phyloP scores from a whole-genome alignment of 176 grass and related monocot genomes.

The Aegilops speltoides region DNA sequence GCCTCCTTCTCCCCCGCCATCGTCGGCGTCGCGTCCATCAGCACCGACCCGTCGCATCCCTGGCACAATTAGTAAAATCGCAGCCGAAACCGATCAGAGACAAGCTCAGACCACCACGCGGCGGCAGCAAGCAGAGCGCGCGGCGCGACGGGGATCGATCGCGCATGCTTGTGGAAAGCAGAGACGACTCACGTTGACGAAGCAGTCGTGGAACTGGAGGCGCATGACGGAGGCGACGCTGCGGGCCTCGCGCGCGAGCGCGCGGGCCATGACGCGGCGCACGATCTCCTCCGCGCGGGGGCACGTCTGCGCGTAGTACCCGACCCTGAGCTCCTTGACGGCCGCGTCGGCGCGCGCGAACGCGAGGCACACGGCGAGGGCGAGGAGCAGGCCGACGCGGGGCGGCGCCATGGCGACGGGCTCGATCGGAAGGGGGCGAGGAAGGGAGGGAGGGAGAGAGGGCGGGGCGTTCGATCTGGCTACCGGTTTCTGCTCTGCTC shows the following conservation, averaged over 20 bases:
- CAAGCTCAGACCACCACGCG: not conserved
- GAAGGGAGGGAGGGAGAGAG: too few relatives aligned
- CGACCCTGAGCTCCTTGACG: slow-evolving; percentile 43
- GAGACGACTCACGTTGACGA: slow-evolving; percentile 69
- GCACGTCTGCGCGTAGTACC: slow-evolving; percentile 87
- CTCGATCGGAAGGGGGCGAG: not conserved
- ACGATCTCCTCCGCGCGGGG: slow-evolving; percentile 73
- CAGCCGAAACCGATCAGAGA: not conserved
- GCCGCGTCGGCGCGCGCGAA: not conserved
- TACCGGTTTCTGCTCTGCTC: not conserved
- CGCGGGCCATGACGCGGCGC: slow-evolving; percentile 48
- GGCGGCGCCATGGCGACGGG: slow-evolving; percentile 29
- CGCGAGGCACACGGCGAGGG: not conserved
- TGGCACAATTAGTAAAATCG: not conserved
- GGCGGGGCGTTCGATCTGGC: not conserved
- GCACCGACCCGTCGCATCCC: slow-evolving; percentile 91
- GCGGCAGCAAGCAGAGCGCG: not conserved
- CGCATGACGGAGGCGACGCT: slow-evolving; percentile 95
- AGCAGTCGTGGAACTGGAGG: slow-evolving; percentile 99
- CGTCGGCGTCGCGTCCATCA: slow-evolving; percentile 75
- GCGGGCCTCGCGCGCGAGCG: slow-evolving; percentile 58
- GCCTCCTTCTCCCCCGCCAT: slow-evolving; percentile 82
- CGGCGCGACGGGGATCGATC: not conserved
- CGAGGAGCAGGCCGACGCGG: not conserved
- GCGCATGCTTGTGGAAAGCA: not conserved